Percentiles rank a stretch among this genome's conserved stretches.
phyloP scores from a whole-genome alignment of 352 stramenopile species.

The Phytophthora ramorum region DNA sequence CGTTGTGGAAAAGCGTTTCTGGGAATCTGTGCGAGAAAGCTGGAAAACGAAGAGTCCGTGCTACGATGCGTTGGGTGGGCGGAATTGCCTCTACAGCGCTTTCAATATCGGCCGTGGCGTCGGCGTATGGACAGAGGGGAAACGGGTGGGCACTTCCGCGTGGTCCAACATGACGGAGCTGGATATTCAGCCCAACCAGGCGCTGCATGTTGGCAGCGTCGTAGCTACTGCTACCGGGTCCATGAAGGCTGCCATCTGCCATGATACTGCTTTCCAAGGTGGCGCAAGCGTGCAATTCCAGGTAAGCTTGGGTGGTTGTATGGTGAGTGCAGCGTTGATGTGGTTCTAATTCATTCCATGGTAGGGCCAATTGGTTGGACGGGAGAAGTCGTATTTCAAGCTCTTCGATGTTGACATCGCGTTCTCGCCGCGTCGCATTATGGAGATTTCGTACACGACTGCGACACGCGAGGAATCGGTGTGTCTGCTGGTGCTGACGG shows the following conservation, averaged over 20 bases:
- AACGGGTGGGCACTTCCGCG: neutral
- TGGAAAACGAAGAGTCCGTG: constrained; percentile 47
- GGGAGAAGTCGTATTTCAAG: constrained; percentile 51
- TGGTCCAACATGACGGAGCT: constrained; percentile 51
- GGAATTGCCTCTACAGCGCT: constrained; percentile 45
- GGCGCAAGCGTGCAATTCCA: constrained; percentile 40
- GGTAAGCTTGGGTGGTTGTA: constrained; percentile 16
- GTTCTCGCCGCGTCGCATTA: constrained; percentile 42
- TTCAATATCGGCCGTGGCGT: constrained; percentile 47
- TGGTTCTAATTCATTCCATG: constrained; percentile 10
- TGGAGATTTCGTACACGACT: constrained; percentile 50
- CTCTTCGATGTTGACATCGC: constrained; percentile 52
- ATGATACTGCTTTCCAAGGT: constrained; percentile 47
- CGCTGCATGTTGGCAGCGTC: constrained; percentile 34
- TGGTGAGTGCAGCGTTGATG: neutral
- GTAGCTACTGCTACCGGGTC: constrained; percentile 34
- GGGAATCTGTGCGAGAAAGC: constrained; percentile 32
- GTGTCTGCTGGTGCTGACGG: constrained; percentile 44
- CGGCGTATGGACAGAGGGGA: constrained; percentile 37
- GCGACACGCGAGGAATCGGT: constrained; percentile 37
- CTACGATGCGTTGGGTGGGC: constrained; percentile 42
- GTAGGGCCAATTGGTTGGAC: constrained; percentile 38
- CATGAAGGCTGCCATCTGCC: constrained; percentile 32
- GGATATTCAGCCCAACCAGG: constrained; percentile 39
- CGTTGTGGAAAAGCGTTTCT: constrained; percentile 44